Evolutionary conservation across 345 rosid genomes (phyloP).

Genomic region (Ceriops zippeliana): DNA sequence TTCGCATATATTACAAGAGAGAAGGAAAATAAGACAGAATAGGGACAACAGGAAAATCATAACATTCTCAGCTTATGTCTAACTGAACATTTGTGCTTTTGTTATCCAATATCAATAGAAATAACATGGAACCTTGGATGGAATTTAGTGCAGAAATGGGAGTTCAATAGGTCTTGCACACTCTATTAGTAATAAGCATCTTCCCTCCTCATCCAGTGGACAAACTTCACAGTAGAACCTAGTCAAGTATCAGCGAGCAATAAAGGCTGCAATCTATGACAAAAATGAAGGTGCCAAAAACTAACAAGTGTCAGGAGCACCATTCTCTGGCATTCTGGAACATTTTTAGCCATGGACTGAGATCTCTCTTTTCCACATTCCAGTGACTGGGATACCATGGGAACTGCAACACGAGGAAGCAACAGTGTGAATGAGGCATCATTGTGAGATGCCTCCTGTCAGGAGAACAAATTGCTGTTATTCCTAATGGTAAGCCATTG

Average conservation of each 20-base stretch:
- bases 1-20: not conserved
- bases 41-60: conserved; percentile 1
- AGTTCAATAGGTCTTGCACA: not conserved
- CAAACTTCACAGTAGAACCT: not conserved
- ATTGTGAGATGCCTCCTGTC: conserved; percentile 88
- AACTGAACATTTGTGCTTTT: not conserved
- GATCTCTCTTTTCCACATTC: conserved; percentile 77
- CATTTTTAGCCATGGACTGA: conserved; percentile 92
- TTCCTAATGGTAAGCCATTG: conserved; percentile 89
- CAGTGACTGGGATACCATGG: conserved; percentile 90
- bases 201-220: not conserved
- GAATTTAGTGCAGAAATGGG: not conserved
- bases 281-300: not conserved
- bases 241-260: not conserved
- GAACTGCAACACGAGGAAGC: conserved; percentile 97
- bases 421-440: conserved; percentile 99
- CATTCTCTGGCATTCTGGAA: conserved; percentile 94
- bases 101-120: not conserved
- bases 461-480: conserved; percentile 87
- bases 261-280: not conserved
- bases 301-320: conserved; percentile 39
- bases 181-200: not conserved
- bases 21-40: not conserved
- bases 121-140: not conserved
- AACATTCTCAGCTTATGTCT: not conserved